Percentiles rank a stretch among this genome's conserved stretches.
These are phyloP conservation scores for Aspergillus udagawae DNA, from an alignment of 2,329 filamentous ascomycete genomes.

Conservation along the genomic window DNA sequence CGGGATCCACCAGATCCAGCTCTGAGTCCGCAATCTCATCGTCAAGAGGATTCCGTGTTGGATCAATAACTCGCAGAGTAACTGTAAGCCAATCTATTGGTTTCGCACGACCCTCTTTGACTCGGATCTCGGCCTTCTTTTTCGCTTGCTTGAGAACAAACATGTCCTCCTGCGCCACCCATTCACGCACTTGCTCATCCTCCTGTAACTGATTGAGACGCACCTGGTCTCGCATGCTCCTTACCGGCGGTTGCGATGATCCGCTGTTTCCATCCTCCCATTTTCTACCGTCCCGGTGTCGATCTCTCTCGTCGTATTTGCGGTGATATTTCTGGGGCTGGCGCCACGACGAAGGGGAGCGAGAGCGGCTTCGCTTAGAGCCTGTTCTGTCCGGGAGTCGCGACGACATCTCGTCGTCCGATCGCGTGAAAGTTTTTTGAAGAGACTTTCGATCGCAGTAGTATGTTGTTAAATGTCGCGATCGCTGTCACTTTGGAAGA, in stretches of 20 bases:
- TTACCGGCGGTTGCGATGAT: conserved; percentile 19
- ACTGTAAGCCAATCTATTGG: conserved; percentile 93
- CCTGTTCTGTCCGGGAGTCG: conserved; percentile 30
- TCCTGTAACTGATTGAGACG: conserved; percentile 58
- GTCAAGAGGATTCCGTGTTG: conserved; percentile 71
- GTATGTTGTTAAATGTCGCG: conserved; percentile 8
- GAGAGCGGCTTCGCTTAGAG: conserved; percentile 39
- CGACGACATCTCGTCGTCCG: conserved; percentile 26
- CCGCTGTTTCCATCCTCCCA: conserved; percentile 21
- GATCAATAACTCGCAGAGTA: conserved; percentile 81
- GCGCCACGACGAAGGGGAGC: conserved; percentile 39
- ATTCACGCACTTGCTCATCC: conserved; percentile 73
- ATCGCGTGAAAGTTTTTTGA: not conserved
- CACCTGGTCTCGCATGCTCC: conserved; percentile 42
- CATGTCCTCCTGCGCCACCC: conserved; percentile 90
- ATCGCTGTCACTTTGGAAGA: not conserved
- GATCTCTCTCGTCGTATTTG: conserved; percentile 29
- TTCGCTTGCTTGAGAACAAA: conserved; percentile 97
- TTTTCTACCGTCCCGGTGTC: conserved; percentile 20
- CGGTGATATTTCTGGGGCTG: conserved; percentile 36
- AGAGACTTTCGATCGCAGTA: not conserved
- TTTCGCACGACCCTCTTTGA: conserved; percentile 84
- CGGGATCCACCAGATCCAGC: conserved; percentile 74
- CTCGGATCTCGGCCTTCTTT: conserved; percentile 94
- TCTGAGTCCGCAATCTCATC: conserved; percentile 77